Base-by-base conservation (phyloP, 768 basidiomycete species). In the Naganishia randhawae region DNA sequence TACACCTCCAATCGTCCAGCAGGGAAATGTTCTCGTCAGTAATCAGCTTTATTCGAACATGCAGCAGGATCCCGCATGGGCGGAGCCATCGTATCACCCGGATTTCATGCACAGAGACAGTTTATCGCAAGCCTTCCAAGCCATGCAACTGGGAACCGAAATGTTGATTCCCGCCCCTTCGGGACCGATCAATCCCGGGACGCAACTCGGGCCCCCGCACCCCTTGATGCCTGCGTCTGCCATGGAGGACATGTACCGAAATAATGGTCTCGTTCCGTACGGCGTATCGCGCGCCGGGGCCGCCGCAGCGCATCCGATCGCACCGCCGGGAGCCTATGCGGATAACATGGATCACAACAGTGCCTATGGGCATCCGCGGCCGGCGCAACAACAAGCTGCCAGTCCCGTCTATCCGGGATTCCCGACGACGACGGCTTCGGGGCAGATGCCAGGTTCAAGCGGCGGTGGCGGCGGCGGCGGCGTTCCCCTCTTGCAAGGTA, bases 61-160 rank as follows among this genome's bases (percentile, higher is more conserved):
- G 31, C 29, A 37, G 27, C 29, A 54, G 41, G 27, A 31, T 37
- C 50, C 0, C 16, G 35, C 25, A n/a, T 27, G 31, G 63, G n/a
- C n/a, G n/a, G 31, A 31, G 17, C 32, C 31, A 4, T 50, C 50
- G 48, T 37, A 65, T 33, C 48, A 25, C 3, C 19, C 37, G 27
- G 37, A 41, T 27, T 17, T 33, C 6, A 25, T 57, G 41, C 50
- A 48, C n/a, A 13, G 63, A 17, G 62, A 69, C 17, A 73, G 72
- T 51, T 62, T 77, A 11, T 71, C 72, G 62, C 73, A 76, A 39
- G 75, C 75, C n/a, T 75, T 79, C 52, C 70, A 77, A 29, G 77
- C 75, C 14, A 77, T 79, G 76, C 71, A 76, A 17, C 54, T 76
- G 5, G 73, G 73, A 55, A 16, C 63, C 63, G 31, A 68, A 65